Evolutionary conservation across 208 protist species (phyloP).

Genomic region (Crithidia fasciculata): DNA sequence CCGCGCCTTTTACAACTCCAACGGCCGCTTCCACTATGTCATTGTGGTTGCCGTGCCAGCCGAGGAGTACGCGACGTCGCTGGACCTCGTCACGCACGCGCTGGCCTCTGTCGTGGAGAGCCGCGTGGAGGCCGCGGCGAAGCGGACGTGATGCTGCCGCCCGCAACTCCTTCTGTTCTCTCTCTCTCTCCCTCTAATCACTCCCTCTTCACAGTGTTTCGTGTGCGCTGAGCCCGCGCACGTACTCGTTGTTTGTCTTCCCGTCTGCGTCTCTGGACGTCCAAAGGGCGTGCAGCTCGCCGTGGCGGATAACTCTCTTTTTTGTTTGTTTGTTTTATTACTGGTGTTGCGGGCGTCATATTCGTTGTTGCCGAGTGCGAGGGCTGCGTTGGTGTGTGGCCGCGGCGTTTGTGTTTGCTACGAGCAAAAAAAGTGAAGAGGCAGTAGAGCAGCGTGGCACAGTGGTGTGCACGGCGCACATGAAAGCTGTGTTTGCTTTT

Average conservation of each 20-base stretch:
- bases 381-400: too few species aligned
- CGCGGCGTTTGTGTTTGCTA: too few species aligned
- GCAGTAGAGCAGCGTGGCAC: too few species aligned
- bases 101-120: constrained; percentile 75
- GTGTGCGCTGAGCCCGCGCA: neutral
- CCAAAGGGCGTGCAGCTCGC: too few species aligned
- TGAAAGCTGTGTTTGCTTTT: too few species aligned
- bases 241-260: neutral
- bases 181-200: neutral
- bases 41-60: constrained; percentile 76
- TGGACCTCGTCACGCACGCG: constrained; percentile 73
- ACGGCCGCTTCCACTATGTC: constrained; percentile 79
- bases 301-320: neutral
- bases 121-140: constrained; percentile 71
- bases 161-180: neutral
- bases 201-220: constrained; percentile 12
- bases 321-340: neutral
- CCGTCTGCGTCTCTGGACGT: neutral
- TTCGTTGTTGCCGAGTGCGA: too few species aligned
- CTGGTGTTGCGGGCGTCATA: too few species aligned
- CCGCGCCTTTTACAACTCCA: constrained; percentile 84
- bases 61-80: constrained; percentile 67
- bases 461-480: too few species aligned
- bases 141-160: constrained; percentile 35
- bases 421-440: too few species aligned